Base-by-base conservation (phyloP, 257 asterid species). In the Solanum virginianum region DNA sequence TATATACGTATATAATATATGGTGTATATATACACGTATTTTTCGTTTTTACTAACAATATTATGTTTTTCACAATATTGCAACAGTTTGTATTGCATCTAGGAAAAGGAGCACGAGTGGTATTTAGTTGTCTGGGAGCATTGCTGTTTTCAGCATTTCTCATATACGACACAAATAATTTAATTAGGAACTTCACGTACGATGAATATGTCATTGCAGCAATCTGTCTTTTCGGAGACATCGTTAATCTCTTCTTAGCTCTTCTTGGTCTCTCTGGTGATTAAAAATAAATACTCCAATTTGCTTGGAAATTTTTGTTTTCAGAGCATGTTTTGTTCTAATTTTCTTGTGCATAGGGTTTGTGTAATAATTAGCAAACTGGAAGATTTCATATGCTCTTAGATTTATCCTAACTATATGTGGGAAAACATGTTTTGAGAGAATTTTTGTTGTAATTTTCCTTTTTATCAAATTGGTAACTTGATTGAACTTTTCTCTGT, bases 171-270 rank as follows among this genome's bases (percentile, higher is more conserved):
- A 94, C 97, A 0, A 93, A 94, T 75, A 94, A 92, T 51, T 47
- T 92, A 85, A 94, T 94, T 88, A 94, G 92, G 82, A 89, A 94
- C 0, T 92, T 89, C 88, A 74, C 24, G 86, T 94, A 94, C 49
- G 97, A 94, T 59, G 89, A 92, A 85, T 93, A 93, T 85, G 85
- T 94, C 8, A 86, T 86, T 0, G 97, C 95, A 3, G 92, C 97
- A 13, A 79, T 84, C 2, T 70, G 85, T 54, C 95, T 94, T 17
- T 94, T 57, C 89, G 87, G 91, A 10, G 97, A 94, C 85, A 87
- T 94, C 16, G 51, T 94, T 81, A 91, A 91, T 68, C 94, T 94
- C 29, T 94, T 93, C 87, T 14, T 92, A 84, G 66, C 81, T 47
- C 85, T 93, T 13, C 95, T 93, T 54, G 86, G 85, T 0, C 51